Percentiles rank a stretch among this genome's conserved stretches.
Conservation (phyloP, 2,329 filamentous ascomycete genomes). For the Penicillium rolfsii region DNA sequence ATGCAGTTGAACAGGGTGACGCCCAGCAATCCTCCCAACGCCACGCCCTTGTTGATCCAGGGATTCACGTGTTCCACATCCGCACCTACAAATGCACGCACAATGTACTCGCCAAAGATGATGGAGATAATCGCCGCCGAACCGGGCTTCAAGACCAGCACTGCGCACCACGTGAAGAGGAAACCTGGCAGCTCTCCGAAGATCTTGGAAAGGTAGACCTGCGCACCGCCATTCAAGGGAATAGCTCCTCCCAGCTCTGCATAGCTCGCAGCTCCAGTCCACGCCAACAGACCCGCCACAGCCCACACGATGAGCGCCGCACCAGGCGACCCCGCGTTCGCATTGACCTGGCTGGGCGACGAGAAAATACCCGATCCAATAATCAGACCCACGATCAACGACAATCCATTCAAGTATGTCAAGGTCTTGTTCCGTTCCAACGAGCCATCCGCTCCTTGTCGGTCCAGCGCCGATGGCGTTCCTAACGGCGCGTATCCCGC, state of each 20-base stretch:
- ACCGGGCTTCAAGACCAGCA: conserved; percentile 91
- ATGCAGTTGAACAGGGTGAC: conserved; percentile 89
- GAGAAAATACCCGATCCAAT: conserved; percentile 98
- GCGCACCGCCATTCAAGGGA: conserved; percentile 89
- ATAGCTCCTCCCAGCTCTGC: conserved; percentile 95
- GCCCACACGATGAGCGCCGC: conserved; percentile 90
- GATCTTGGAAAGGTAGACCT: conserved; percentile 93
- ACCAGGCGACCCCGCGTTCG: conserved; percentile 86
- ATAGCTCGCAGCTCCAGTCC: conserved; percentile 94
- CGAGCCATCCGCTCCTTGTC: conserved; percentile 67
- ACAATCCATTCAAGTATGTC: conserved; percentile 91
- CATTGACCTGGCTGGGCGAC: conserved; percentile 88
- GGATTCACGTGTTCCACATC: conserved; percentile 77
- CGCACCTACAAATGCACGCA: conserved; percentile 82
- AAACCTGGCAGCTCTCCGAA: conserved; percentile 93
- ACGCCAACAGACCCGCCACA: conserved; percentile 87
- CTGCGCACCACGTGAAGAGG: conserved; percentile 93
- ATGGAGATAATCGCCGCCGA: conserved; percentile 93
- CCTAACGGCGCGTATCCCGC: conserved; percentile 85
- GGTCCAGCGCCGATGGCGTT: conserved; percentile 65
- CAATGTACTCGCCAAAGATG: conserved; percentile 97
- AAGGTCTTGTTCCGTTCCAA: conserved; percentile 94
- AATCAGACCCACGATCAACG: conserved; percentile 86
- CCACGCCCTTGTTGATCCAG: conserved; percentile 90
- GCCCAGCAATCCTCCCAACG: conserved; percentile 71